Conservation (phyloP, 139 green algal genomes). For the Volvox africanus region DNA sequence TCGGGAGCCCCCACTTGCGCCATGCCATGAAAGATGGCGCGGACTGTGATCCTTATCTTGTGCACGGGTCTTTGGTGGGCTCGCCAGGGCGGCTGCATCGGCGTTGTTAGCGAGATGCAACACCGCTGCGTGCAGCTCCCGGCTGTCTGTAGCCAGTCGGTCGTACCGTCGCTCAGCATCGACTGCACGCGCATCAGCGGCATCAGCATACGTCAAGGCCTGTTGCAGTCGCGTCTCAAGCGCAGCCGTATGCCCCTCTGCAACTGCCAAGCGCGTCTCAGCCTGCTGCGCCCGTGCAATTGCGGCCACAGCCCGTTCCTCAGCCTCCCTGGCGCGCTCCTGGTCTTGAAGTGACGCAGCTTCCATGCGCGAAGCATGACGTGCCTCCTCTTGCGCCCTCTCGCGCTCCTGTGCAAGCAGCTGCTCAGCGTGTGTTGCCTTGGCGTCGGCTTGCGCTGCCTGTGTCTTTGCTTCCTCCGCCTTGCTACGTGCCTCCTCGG, state of each 20-base stretch:
- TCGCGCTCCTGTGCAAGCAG: constrained; percentile 6
- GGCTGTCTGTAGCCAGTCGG: constrained; percentile 31
- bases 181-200: neutral
- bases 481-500: neutral
- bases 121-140: constrained; percentile 36
- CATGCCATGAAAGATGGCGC: neutral
- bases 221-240: constrained; percentile 10
- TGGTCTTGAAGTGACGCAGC: neutral
- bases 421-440: neutral
- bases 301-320: neutral
- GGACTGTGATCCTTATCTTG: neutral
- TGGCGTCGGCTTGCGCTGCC: neutral
- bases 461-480: neutral
- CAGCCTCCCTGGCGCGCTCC: constrained; percentile 23
- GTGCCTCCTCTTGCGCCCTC: constrained; percentile 10
- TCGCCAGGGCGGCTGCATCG: neutral
- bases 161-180: neutral
- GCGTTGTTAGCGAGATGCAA: constrained; percentile 36
- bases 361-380: constrained; percentile 20
- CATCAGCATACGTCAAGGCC: neutral
- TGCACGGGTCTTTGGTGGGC: neutral
- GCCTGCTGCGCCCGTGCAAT: constrained; percentile 22
- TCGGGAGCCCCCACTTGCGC: neutral
- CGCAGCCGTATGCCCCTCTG: neutral
- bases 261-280: neutral